phyloP scores from a whole-genome alignment of 371 early-diverging fungal genomes.

The Mortierella sp. region DNA sequence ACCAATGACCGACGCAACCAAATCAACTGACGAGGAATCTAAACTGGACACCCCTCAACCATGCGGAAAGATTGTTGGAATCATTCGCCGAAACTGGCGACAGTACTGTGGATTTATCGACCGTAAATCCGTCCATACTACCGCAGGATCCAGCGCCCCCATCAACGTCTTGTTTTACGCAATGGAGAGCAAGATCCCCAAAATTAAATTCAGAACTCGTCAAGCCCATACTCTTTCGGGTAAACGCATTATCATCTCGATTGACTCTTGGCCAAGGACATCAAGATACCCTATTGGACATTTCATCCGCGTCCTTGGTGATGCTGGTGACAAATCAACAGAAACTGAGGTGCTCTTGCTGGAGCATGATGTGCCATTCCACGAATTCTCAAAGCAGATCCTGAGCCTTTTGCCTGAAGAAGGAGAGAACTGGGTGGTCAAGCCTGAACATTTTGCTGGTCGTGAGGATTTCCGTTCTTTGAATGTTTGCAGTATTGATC shows the following conservation, averaged over 20 bases:
- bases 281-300: slow-evolving; percentile 92
- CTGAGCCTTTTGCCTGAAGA: slow-evolving; percentile 86
- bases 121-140: slow-evolving; percentile 71
- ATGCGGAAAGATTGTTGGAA: slow-evolving; percentile 90
- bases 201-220: slow-evolving; percentile 90
- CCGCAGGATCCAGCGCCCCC: slow-evolving; percentile 62
- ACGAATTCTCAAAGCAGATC: slow-evolving; percentile 90
- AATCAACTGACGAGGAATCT: slow-evolving; percentile 39
- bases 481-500: slow-evolving; percentile 98
- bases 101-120: slow-evolving; percentile 95
- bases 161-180: slow-evolving; percentile 83
- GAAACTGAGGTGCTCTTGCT: slow-evolving; percentile 96
- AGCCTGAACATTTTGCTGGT: slow-evolving; percentile 77
- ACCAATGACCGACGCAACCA: slow-evolving; percentile 62
- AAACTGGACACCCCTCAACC: slow-evolving; percentile 68
- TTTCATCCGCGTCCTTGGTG: slow-evolving; percentile 91
- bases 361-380: slow-evolving; percentile 96
- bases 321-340: slow-evolving; percentile 92
- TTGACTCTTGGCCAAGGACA: slow-evolving; percentile 90
- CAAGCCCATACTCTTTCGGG: slow-evolving; percentile 83
- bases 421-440: slow-evolving; percentile 89
- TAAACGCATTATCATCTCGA: slow-evolving; percentile 89
- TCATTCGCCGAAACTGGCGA: slow-evolving; percentile 95
- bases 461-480: slow-evolving; percentile 87
- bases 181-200: slow-evolving; percentile 93